Base-by-base conservation (phyloP, 768 basidiomycete genomes). In the Boletellus ananiceps region DNA sequence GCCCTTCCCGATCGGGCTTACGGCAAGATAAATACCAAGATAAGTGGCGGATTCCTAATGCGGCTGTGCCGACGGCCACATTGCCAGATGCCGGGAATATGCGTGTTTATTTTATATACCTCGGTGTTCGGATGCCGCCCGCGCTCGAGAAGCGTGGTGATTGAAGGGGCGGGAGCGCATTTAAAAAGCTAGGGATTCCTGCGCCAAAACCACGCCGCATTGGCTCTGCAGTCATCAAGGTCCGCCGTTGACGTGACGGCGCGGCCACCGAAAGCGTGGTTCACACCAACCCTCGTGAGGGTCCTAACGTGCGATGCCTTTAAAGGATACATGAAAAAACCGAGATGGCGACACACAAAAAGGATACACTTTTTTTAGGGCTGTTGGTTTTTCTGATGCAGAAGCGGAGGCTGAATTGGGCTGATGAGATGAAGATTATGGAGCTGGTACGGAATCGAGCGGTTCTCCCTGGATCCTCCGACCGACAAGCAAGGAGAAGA, bases 261-360 rank as follows among this genome's bases (percentile, higher is more conserved):
- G 18, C 43, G 46, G 44, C 21, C 45, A 53, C 32, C 39, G 45
- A 44, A 35, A 23, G 40, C 40, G 47, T 8, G 32, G 36, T 51
- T 61, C 56, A 55, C 52, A 55, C 51, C 37, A 8, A 7, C 18
- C 41, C 46, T 46, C 38, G 49, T 16, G 47, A 44, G 37, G 43
- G 40, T 29, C 31, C 31, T 25, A 23, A 23, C n/a, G 37, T 29
- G 13, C 25, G n/a, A 29, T 54, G 32, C 60, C 54, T 13, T 56
- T 51, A 54, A 50, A 38, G 59, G 59, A 40, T 60, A 60, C n/a
- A 60, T 62, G 57, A 60, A 60, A 55, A 47, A 13, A n/a, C 23
- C 23, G 15, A 4, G n/a, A 44, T 32, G 48, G 32, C 49, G 42
- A 48, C 43, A 25, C 23, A 25, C 2, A 25, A 25, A 44, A 47